Evolutionary conservation across 768 basidiomycete genomes (phyloP), one percentile per base, ranked within the genome.

Genomic region (Suillus discolor): DNA sequence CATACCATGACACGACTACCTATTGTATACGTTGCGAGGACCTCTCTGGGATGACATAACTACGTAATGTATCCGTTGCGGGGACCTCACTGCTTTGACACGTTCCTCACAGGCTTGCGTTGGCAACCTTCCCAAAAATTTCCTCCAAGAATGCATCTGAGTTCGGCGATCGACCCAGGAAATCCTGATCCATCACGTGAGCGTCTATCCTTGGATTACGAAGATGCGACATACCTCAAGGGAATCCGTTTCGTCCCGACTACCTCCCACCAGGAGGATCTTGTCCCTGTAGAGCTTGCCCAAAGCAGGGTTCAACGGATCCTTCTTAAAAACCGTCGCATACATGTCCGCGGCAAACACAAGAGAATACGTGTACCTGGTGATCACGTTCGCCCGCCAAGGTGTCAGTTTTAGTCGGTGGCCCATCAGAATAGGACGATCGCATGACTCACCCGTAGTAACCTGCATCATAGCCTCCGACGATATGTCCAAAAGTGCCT

Each of bases 221-320:
- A n/a, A 42, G 42, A 18, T 63, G 25, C 36, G 13, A 39, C 77
- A 38, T 67, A 89, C 92, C 83, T 90, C 83, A 65, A 96, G 83
- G n/a, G 89, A 90, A 55, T 92, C 89, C 64, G 87, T 76, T 70
- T 94, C 94, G 67, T 96, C 93, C 15, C 90, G 85, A 68, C 89
- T 91, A 34, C 91, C 92, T 31, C 94, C 93, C 9, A 85, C 84
- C 39, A 79, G 75, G 20, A 96, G 82, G 66, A 96, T 94, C 75
- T 88, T 88, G 66, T 91, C 84, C 3, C 93, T 85, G 74, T 96
- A 96, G 31, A 76, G 79, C 67, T 82, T 79, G 4, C 94, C 93
- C 18, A 86, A 84, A 28, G 75, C 78, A 1, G 90, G 87, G 71
- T 89, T 86, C 64, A 96, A 80, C 23, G 93, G 93, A 70, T 92